phyloP scores from a whole-genome alignment of 139 green algal species.

The Medakamo hakoo region DNA sequence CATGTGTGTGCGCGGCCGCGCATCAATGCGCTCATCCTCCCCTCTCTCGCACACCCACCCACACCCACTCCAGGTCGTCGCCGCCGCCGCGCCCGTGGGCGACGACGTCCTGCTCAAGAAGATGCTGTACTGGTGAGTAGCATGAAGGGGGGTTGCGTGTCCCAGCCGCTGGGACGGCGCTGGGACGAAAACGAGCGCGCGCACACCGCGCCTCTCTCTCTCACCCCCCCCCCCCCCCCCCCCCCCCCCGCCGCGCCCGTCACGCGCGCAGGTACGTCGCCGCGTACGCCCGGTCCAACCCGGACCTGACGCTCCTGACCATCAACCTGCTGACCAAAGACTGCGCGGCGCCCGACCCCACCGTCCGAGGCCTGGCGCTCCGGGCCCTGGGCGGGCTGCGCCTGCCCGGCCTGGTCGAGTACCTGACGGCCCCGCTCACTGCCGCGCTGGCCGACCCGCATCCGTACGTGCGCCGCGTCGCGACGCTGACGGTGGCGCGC shows the following conservation, averaged over 20 bases:
- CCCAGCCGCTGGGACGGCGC: too few species aligned
- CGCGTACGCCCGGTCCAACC: constrained; percentile 13
- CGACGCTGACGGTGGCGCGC: constrained; percentile 61
- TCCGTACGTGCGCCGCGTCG: constrained; percentile 53
- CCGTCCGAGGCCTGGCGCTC: background rate
- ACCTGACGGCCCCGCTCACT: constrained; percentile 26
- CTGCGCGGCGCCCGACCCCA: background rate
- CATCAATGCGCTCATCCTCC: constrained; percentile 7
- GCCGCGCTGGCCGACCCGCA: constrained; percentile 36
- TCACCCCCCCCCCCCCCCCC: too few species aligned
- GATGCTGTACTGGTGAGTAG: background rate
- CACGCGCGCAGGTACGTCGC: too few species aligned
- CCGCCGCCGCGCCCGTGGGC: constrained; percentile 35
- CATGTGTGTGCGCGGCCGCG: too few species aligned
- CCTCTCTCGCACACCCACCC: constrained; percentile 5
- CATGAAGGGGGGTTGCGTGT: too few species aligned
- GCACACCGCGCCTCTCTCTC: too few species aligned
- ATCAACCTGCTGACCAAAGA: constrained; percentile 58
- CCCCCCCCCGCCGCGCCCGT: too few species aligned
- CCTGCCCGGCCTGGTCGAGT: constrained; percentile 8
- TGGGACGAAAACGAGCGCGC: too few species aligned
- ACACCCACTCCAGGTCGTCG: constrained; percentile 26
- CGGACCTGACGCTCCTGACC: constrained; percentile 66
- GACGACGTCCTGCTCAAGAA: constrained; percentile 60
- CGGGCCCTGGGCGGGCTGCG: background rate